Conservation (phyloP, 768 basidiomycete genomes). For the Pulveroboletus sp. region DNA sequence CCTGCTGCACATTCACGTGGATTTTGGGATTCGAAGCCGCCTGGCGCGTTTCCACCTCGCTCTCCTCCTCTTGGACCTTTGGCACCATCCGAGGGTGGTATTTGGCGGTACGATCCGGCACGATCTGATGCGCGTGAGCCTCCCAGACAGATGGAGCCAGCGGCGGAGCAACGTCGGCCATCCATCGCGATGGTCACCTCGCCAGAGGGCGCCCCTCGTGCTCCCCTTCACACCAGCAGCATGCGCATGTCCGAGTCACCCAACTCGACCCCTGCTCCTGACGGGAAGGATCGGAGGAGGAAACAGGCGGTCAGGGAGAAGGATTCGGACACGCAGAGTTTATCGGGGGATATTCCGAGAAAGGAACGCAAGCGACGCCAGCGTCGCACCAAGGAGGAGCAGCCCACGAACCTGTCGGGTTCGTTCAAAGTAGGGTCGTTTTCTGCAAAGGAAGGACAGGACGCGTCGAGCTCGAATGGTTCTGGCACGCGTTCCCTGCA, state of each 20-base stretch:
- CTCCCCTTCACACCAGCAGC: constrained; percentile 29
- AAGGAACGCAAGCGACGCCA: constrained; percentile 53
- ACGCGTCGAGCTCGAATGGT: constrained; percentile 60
- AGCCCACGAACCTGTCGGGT: constrained; percentile 28
- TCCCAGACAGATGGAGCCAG: constrained; percentile 28
- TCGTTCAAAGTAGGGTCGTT: constrained; percentile 31
- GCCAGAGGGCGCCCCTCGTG: constrained; percentile 36
- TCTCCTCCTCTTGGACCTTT: constrained; percentile 34
- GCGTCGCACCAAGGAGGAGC: constrained; percentile 42
- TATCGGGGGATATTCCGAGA: constrained; percentile 43
- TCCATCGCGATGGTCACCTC: constrained; percentile 42
- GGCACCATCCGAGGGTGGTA: constrained; percentile 39
- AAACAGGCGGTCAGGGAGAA: constrained; percentile 44
- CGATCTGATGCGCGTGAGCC: constrained; percentile 47
- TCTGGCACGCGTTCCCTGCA: constrained; percentile 61
- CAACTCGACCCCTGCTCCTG: constrained; percentile 37
- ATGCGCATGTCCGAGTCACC: constrained; percentile 60
- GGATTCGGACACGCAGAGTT: constrained; percentile 36
- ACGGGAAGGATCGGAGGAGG: constrained; percentile 43
- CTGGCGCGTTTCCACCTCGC: constrained; percentile 27
- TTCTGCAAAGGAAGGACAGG: constrained; percentile 48
- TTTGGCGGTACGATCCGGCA: constrained; percentile 59
- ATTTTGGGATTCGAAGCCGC: constrained; percentile 63
- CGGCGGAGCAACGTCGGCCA: constrained; percentile 32
- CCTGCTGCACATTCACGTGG: constrained; percentile 35